Evolutionary conservation across 164 flowering plant species (phyloP), one percentile per base, ranked within the genome.

Genomic region (Vitis rupestris): DNA sequence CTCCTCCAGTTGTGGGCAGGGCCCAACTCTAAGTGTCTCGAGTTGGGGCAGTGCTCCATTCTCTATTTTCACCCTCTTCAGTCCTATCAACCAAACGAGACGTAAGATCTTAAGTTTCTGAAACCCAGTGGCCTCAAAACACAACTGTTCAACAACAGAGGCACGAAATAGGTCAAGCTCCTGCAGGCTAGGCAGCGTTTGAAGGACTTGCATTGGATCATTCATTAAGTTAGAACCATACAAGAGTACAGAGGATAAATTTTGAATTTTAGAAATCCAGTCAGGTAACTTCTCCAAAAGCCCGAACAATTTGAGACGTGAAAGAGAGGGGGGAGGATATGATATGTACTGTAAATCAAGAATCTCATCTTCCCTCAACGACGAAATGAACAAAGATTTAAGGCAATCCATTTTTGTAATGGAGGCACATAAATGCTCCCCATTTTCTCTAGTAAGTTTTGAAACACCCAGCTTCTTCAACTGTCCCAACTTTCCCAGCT

Each of bases 331-430:
- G 0, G 72, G 72, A 8, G 76, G 64, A n/a, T 14, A 31, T 23
- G 12, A 12, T 2, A 62, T 3, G 48, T 31, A 5, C n/a, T 69
- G 23, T 12, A 69, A 44, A 62, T 68, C 58, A 13, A 71, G 44
- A 8, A 58, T 11, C 58, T 65, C 68, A 11, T 16, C 51, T 9
- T 58, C 67, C 0, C 9, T 17, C 27, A 2, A 6, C 13, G 74
- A 50, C 1, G 3, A 2, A 3, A 74, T 2, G 0, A 14, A 15
- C 47, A 74, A 31, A 1, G 72, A 57, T 1, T 51, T 54, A 51
- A 74, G 77, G 48, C 50, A 23, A n/a, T 37, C 17, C 76, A 74
- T 68, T 27, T 68, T 64, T 5, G 31, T 49, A n/a, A 74, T 69
- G 37, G 69, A 63, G 11, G 62, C 13, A 12, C 72, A 69, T 1